phyloP scores from a whole-genome alignment of 768 basidiomycete species.

The Boletus pseudopeckii region DNA sequence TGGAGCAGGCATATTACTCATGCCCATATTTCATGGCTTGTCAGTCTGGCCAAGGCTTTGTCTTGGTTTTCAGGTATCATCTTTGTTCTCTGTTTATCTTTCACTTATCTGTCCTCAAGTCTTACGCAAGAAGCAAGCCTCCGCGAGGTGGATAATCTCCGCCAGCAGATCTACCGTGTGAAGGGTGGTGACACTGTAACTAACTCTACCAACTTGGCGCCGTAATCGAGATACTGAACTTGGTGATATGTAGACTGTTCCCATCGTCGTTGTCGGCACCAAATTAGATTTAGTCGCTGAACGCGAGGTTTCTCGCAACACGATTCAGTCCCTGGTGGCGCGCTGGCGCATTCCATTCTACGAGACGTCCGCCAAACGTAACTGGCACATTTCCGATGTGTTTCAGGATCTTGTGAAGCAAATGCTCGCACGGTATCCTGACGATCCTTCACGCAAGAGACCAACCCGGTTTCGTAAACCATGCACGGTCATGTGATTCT shows the following conservation, averaged over 20 bases:
- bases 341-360: slow-evolving; percentile 76
- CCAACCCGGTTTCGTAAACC: slow-evolving; percentile 22
- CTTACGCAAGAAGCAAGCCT: slow-evolving; percentile 79
- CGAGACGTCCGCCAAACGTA: slow-evolving; percentile 84
- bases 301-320: slow-evolving; percentile 66
- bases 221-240: slow-evolving; percentile 1
- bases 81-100: not conserved
- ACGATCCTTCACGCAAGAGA: slow-evolving; percentile 36
- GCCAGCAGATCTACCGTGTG: slow-evolving; percentile 78
- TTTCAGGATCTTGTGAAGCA: slow-evolving; percentile 75
- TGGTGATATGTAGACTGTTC: slow-evolving; percentile 46
- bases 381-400: slow-evolving; percentile 77
- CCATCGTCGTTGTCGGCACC: slow-evolving; percentile 84
- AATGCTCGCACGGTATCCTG: slow-evolving; percentile 66
- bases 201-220: slow-evolving; percentile 2
- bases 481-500: slow-evolving; percentile 39
- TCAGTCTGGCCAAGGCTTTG: slow-evolving; percentile 70
- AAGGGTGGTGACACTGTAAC: slow-evolving; percentile 66
- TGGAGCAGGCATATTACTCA: not conserved
- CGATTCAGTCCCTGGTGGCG: slow-evolving; percentile 60
- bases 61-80: slow-evolving; percentile 77
- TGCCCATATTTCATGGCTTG: not conserved
- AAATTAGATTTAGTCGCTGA: slow-evolving; percentile 80
- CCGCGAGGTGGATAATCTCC: slow-evolving; percentile 73
- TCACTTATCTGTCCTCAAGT: slow-evolving; percentile 36